A percentile compares a stretch with the other conserved stretches of the same genome.
phyloP scores from a whole-genome alignment of 1,284 basidiomycete genomes.

The Jaminaea rosea region DNA sequence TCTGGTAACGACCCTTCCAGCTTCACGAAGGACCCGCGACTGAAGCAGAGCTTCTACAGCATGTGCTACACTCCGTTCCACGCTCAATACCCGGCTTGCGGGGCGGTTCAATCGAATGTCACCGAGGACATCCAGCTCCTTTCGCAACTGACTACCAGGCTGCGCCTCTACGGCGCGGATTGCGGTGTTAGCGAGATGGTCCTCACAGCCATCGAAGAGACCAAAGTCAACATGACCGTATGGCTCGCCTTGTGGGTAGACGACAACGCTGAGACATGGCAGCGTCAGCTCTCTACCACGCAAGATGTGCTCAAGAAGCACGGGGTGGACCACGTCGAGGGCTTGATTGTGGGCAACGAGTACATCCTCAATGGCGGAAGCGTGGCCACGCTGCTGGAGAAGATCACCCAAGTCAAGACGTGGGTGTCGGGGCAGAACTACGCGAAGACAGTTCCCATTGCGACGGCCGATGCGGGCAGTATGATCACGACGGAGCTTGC shows the following conservation, averaged over 20 bases:
- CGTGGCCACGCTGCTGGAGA: slow-evolving; percentile 53
- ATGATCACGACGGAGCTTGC: slow-evolving; percentile 63
- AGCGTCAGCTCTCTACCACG: slow-evolving; percentile 63
- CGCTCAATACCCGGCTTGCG: slow-evolving; percentile 47
- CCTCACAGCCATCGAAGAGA: slow-evolving; percentile 72
- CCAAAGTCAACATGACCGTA: slow-evolving; percentile 76
- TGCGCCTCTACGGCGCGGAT: slow-evolving; percentile 49
- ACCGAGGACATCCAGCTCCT: slow-evolving; percentile 51
- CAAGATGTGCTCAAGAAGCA: slow-evolving; percentile 64
- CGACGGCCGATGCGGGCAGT: slow-evolving; percentile 79
- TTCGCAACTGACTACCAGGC: slow-evolving; percentile 44
- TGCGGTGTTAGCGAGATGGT: slow-evolving; percentile 54
- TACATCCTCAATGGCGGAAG: slow-evolving; percentile 27
- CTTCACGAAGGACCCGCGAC: slow-evolving; percentile 57
- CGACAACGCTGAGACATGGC: slow-evolving; percentile 62
- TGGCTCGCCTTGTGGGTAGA: slow-evolving; percentile 71
- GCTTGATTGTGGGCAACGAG: slow-evolving; percentile 59
- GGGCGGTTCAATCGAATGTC: slow-evolving; percentile 49
- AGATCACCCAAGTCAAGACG: slow-evolving; percentile 59
- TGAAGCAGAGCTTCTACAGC: slow-evolving; percentile 58
- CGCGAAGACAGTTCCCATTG: slow-evolving; percentile 59
- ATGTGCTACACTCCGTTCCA: slow-evolving; percentile 36
- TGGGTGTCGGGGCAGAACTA: slow-evolving; percentile 52
- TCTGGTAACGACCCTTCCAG: slow-evolving; percentile 58
- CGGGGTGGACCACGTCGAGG: slow-evolving; percentile 67